Evolutionary conservation across 2,329 filamentous ascomycete species (phyloP), one percentile per base, ranked within the genome.

Genomic region (Aaosphaeria arxii): DNA sequence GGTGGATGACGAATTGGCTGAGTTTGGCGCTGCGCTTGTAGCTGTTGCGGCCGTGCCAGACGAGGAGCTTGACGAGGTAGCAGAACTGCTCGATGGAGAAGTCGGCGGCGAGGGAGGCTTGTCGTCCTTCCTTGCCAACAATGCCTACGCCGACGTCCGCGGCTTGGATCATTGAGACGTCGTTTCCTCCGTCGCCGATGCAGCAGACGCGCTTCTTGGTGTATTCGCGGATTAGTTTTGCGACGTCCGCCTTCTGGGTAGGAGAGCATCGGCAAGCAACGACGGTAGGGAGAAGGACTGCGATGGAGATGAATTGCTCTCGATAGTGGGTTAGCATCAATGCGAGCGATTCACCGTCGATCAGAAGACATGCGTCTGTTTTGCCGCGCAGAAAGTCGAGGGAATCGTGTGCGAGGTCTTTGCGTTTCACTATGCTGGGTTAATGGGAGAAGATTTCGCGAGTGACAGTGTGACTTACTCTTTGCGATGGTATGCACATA

Each of bases 141-240:
- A 99, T 99, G 52, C 94, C 94, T 29, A 99, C 92, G 51, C 95
- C 95, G 0, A 99, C 91, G 63, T 99, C 94, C 1, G 95, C 94
- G 6, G 94, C 92, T 76, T 97, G 94, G 58, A 99, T 99, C 94
- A 99, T 99, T 58, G 87, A 92, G 5, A 99, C 94, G 68, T 99
- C 95, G 72, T 99, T 99, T 60, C 95, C 94, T 56, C 94, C 94
- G 64, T 99, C 94, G 35, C 94, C 94, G 58, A 99, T 99, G 66
- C 94, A 97, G 73, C 91, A 96, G 11, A 97, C 89, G 11, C 95
- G 87, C 72, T 97, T 97, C 71, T 89, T 91, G 17, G 94, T 99
- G 71, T 89, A 86, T 44, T 88, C 83, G 52, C 91, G 89, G 73
- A 99, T 99, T 43, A 97, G 81, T 57, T 83, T 85, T 7, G 95